Conservation (phyloP, 768 basidiomycete genomes). For the Trametes elegans region DNA sequence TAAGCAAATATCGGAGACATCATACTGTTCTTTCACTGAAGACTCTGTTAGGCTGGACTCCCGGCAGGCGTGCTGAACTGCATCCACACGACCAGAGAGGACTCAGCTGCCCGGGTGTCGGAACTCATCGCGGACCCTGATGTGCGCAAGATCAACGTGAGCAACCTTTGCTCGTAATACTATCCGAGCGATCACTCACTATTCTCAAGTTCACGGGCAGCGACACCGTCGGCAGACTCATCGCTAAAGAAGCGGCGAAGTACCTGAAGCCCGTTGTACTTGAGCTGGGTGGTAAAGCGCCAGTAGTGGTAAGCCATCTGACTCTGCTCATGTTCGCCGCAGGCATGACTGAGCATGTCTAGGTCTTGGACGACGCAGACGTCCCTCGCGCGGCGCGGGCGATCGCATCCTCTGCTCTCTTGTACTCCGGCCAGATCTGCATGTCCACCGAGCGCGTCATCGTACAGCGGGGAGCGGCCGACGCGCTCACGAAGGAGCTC, state of each 20-base stretch:
- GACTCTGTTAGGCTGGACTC: conserved; percentile 46
- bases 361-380: conserved; percentile 55
- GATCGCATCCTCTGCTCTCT: conserved; percentile 42
- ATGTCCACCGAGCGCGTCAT: conserved; percentile 60
- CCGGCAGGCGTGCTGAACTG: conserved; percentile 59
- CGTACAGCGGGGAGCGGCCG: conserved; percentile 42
- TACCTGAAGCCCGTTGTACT: conserved; percentile 53
- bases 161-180: neutral
- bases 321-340: neutral
- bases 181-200: neutral
- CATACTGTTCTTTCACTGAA: neutral
- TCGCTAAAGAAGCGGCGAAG: conserved; percentile 54
- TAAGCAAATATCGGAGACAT: neutral
- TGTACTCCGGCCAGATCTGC: conserved; percentile 54
- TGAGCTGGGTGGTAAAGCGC: conserved; percentile 56
- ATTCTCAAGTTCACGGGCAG: conserved; percentile 51
- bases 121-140: conserved; percentile 54
- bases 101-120: conserved; percentile 42
- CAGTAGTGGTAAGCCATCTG: conserved; percentile 43
- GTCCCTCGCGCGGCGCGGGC: conserved; percentile 50
- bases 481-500: conserved; percentile 36
- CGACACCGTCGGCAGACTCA: conserved; percentile 49
- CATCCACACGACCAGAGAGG: conserved; percentile 44
- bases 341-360: neutral
- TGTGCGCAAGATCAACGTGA: conserved; percentile 54